Base-by-base conservation (phyloP, 805 yeast genomes). In the Candida suzukii region DNA sequence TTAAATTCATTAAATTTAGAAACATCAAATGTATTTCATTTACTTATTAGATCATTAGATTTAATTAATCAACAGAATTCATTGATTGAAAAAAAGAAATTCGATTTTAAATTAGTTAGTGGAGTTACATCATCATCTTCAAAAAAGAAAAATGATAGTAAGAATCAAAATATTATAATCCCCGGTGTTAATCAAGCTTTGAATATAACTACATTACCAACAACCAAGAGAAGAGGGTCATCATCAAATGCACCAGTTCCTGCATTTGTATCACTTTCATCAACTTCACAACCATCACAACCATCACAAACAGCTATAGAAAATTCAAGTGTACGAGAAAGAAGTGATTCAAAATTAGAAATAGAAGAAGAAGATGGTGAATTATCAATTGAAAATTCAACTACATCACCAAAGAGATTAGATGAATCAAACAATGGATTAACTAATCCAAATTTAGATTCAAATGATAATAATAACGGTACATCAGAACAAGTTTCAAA, bases 41-140 rank as follows among this genome's bases (percentile, higher is more conserved):
- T 61, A n/a, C 37, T 59, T 2, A 46, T 61, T n/a, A 59, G 50
- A 41, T 61, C 62, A 2, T 19, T 44, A 8, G 60, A 56, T 14
- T 50, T 50, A 41, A 32, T 51, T 9, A 45, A 35, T 17, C 19
- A 37, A 16, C 10, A 22, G 25, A 18, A 18, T 12, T 10, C n/a
- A 17, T 18, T 24, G 9, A 17, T 40, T 14, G 51, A 50, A 13
- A 51, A 50, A 32, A 47, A 47, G 37, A 50, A 40, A 35, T 46
- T 52, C 25, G 57, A 56, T 24, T 20, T 53, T 11, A 48, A 46
- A 32, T 39, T 48, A 14, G 34, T 47, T 14, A 30, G 42, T n/a
- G n/a, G n/a, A n/a, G n/a, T n/a, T n/a, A n/a, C n/a, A n/a, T n/a
- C n/a, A n/a, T n/a, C n/a, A n/a, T n/a, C n/a, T 6, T 33, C 47